Conservation (phyloP, 352 stramenopile genomes). For the Aphanomyces euteiches region DNA sequence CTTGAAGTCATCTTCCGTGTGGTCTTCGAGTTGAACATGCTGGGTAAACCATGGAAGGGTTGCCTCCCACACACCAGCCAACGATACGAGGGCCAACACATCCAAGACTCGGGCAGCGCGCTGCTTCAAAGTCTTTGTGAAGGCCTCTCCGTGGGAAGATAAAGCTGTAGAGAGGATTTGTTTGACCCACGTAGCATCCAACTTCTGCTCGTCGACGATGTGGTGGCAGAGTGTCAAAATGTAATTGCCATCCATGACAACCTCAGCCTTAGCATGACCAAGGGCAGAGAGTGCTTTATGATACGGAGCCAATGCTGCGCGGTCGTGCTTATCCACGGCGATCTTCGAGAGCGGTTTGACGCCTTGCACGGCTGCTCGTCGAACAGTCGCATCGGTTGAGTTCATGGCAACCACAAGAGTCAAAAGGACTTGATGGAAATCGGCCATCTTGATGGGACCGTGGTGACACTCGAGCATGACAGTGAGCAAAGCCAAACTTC, state of each 20-base stretch:
- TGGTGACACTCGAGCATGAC: constrained; percentile 29
- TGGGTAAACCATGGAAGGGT: constrained; percentile 63
- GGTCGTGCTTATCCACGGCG: constrained; percentile 36
- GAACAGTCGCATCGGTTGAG: constrained; percentile 46
- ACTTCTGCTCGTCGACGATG: constrained; percentile 35
- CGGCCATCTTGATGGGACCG: constrained; percentile 18
- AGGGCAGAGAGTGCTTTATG: constrained; percentile 44
- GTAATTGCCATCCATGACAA: constrained; percentile 66
- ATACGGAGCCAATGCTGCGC: constrained; percentile 39
- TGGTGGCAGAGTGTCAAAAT: constrained; percentile 50
- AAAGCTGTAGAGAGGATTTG: constrained; percentile 40
- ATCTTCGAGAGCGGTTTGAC: constrained; percentile 47
- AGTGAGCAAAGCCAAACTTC: constrained; percentile 4
- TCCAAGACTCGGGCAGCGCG: constrained; percentile 55
- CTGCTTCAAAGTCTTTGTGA: constrained; percentile 47
- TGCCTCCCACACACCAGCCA: constrained; percentile 55
- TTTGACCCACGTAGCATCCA: constrained; percentile 41
- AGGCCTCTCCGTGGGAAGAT: not conserved
- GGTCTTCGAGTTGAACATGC: constrained; percentile 32
- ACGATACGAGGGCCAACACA: constrained; percentile 53
- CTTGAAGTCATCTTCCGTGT: constrained; percentile 19
- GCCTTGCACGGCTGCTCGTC: constrained; percentile 53
- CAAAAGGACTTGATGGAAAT: constrained; percentile 41
- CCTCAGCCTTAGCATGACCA: constrained; percentile 62
- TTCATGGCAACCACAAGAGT: constrained; percentile 64